phyloP scores from a whole-genome alignment of 805 yeast species.

The Lipomyces starkeyi region DNA sequence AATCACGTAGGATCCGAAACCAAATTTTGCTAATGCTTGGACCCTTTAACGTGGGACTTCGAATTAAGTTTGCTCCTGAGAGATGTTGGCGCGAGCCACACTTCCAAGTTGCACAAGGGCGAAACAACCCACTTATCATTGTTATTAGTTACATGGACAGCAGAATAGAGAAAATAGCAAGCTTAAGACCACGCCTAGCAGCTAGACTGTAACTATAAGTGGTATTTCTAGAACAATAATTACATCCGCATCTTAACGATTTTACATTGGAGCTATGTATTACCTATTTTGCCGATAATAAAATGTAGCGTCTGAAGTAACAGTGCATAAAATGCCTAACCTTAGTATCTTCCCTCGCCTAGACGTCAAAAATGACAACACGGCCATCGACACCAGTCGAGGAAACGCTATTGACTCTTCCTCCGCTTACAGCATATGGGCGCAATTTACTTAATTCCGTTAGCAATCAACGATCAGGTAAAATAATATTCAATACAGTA shows the following conservation, averaged over 20 bases:
- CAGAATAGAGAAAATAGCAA: background rate
- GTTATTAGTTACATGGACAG: background rate
- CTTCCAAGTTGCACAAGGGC: no score
- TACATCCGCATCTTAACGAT: background rate
- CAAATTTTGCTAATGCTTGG: background rate
- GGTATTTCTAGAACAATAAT: background rate
- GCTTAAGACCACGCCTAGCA: background rate
- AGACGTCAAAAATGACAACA: constrained; percentile 74
- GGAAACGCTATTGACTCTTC: constrained; percentile 63
- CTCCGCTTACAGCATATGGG: constrained; percentile 54
- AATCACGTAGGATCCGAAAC: background rate
- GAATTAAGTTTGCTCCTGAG: no score
- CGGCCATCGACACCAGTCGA: constrained; percentile 91
- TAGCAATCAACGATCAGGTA: background rate
- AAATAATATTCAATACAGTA: background rate
- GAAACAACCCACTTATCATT: no score
- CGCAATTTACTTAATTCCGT: constrained; percentile 48
- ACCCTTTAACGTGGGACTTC: no score
- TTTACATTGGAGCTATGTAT: no score
- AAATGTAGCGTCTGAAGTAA: background rate
- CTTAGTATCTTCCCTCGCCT: constrained; percentile 11
- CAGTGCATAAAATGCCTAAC: background rate
- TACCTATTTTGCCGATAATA: background rate
- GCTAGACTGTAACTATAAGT: background rate
- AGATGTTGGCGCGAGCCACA: no score